Conservation (phyloP, 768 basidiomycete species). For the Boletales sp. region DNA sequence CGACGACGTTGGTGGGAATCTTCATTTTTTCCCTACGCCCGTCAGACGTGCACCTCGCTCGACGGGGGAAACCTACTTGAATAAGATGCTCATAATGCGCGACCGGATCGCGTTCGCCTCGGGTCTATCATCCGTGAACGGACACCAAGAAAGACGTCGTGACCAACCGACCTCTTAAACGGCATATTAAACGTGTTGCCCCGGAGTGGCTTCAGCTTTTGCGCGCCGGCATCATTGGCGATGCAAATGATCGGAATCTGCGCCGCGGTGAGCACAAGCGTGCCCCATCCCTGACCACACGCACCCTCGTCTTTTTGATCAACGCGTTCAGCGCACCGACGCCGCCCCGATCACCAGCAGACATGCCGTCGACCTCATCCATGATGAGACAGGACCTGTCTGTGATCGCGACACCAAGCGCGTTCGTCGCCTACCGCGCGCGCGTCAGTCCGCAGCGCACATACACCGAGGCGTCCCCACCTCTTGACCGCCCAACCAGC, state of each 20-base stretch:
- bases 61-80: slow-evolving; percentile 62
- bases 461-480: too few species aligned
- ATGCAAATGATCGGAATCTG: slow-evolving; percentile 98
- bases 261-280: background rate
- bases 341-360: slow-evolving; percentile 94
- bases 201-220: slow-evolving; percentile 86
- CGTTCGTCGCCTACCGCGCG: slow-evolving; percentile 66
- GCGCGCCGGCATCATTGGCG: slow-evolving; percentile 84
- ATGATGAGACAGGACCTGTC: slow-evolving; percentile 88
- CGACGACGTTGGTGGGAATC: slow-evolving; percentile 85
- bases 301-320: slow-evolving; percentile 89
- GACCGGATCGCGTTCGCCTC: slow-evolving; percentile 75
- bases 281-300: background rate
- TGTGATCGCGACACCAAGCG: slow-evolving; percentile 70
- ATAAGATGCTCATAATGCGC: slow-evolving; percentile 81
- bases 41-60: background rate
- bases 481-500: slow-evolving; percentile 64
- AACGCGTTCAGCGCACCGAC: slow-evolving; percentile 89
- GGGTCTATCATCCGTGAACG: slow-evolving; percentile 49
- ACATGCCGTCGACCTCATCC: slow-evolving; percentile 99
- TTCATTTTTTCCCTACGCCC: slow-evolving; percentile 81
- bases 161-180: slow-evolving; percentile 69
- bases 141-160: background rate
- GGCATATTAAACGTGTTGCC: slow-evolving; percentile 68
- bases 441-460: too few species aligned